Evolutionary conservation across 2,329 filamentous ascomycete species (phyloP), one percentile per base, ranked within the genome.

Genomic region (Cryphonectria japonica): DNA sequence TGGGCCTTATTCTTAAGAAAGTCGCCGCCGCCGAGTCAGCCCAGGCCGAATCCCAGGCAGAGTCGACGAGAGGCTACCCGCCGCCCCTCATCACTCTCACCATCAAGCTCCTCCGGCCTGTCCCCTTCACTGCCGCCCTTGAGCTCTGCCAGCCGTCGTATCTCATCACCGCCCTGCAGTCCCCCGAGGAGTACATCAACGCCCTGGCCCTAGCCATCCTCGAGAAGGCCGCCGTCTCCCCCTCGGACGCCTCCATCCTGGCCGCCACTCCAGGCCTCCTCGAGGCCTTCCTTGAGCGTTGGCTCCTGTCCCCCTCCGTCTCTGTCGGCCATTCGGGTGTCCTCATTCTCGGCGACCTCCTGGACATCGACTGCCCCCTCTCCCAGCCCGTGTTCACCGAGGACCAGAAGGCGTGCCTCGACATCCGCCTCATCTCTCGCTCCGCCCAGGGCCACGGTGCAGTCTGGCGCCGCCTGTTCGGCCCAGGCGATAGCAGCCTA

Each of bases 131-230:
- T 3, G 82, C 87, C 61, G 80, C 85, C 22, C 80, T 90, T 73
- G 80, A 83, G 1, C 78, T 90, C 9, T 86, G 87, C 14, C 84
- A 86, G 34, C 82, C 85, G 60, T 81, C 85, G 7, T 81, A 84
- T 19, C 78, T 91, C 3, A 79, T 88, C 64, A 81, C 82, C 52
- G 88, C 88, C 34, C 81, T 91, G 22, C 78, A 78, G 63, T 89
- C 88, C 0, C 84, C 86, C 1, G 81, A 87, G 0, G 83, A 87
- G 0, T 85, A 87, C 2, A 87, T 86, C 41, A 89, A 88, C 76
- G 80, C 89, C 22, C 85, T 91, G 34, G 88, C 84, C 75, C 82
- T 91, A 74, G 79, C 83, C 68, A 82, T 91, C 68, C 76, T 91
- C 39, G 81, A 86, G 72, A 91, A 90, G 75, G 88, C 87, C 4